Base-by-base conservation (phyloP, 345 rosid species). In the Toxicodendron radicans region DNA sequence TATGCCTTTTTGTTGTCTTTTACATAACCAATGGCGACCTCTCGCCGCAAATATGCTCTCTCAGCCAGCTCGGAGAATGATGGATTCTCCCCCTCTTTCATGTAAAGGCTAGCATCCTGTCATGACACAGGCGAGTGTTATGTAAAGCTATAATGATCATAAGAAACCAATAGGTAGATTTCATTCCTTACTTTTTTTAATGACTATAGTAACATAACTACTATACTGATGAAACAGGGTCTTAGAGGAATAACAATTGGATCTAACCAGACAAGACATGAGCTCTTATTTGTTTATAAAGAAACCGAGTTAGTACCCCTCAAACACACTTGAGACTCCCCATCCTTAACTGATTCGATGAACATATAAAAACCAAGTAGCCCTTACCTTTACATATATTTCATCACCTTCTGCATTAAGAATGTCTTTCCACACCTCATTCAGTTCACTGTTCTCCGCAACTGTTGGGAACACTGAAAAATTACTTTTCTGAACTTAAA, bases 361-460 rank as follows among this genome's bases (percentile, higher is more conserved):
- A 4, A 35, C 38, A 35, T 35, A 35, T 35, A 35, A 35, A 38
- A 38, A 21, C 58, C 59, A 32, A 49, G 53, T 5, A 41, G 63
- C 7, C 14, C 53, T 74, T 78, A 91, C 99, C 97, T 93, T 93
- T 30, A 91, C 91, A 70, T 95, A 93, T 67, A 95, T 95, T 80
- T 95, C 98, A 77, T 95, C 99, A 18, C 99, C 99, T 33, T 95
- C 98, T 59, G 98, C 93, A 66, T 92, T 76, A 45, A 95, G 83
- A 75, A 95, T 89, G 84, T 95, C 99, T 80, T 90, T 91, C 98
- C 97, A 95, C 62, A 95, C 99, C 71, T 85, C 97, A 77, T 93
- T 93, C 78, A 95, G 64, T 79, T 93, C 96, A 64, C 85, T 82
- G 87, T 91, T 85, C 83, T 91, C 90, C 16, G 91, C 92, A 66